Evolutionary conservation across 495 filamentous ascomycete species (phyloP).

Genomic region (Trichoderma asperelloides): DNA sequence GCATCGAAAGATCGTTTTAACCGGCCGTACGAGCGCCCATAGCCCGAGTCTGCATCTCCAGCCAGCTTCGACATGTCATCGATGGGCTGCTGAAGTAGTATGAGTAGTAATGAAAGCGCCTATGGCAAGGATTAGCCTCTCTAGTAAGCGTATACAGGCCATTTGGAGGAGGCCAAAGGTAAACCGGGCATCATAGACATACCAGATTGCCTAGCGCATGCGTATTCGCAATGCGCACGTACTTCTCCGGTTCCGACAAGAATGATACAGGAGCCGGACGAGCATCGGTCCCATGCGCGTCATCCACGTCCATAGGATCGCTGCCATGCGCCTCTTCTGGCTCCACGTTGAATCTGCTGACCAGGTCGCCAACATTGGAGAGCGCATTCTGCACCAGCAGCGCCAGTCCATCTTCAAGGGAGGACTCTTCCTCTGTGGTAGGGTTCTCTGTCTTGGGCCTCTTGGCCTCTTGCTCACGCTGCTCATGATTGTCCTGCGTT

Average conservation of each 20-base stretch:
- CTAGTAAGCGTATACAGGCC: neutral
- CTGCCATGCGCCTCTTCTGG: neutral
- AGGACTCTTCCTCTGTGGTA: conserved; percentile 1
- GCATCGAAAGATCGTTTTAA: conserved; percentile 74
- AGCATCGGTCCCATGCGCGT: neutral
- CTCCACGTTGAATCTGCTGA: neutral
- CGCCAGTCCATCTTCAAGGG: conserved; percentile 2
- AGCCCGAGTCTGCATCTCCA: conserved; percentile 63
- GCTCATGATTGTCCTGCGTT: neutral
- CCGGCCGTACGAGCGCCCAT: conserved; percentile 69
- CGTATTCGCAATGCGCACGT: conserved; percentile 6
- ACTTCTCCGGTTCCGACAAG: conserved; percentile 7
- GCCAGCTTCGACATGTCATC: conserved; percentile 65
- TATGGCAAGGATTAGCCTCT: conserved; percentile 6
- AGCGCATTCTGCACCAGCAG: conserved; percentile 9
- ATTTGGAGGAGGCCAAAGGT: neutral
- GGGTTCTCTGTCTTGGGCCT: conserved; percentile 4
- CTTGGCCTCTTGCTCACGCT: conserved; percentile 6
- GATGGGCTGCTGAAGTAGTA: conserved; percentile 33
- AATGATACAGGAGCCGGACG: neutral
- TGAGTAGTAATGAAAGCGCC: conserved; percentile 37
- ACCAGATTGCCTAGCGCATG: conserved; percentile 6
- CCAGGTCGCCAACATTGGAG: neutral
- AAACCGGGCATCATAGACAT: neutral
- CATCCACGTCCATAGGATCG: conserved; percentile 1